A percentile compares a stretch with the other conserved stretches of the same genome.
Conservation (phyloP, 2,329 filamentous ascomycete genomes). For the Lasiodiplodia gonubiensis region DNA sequence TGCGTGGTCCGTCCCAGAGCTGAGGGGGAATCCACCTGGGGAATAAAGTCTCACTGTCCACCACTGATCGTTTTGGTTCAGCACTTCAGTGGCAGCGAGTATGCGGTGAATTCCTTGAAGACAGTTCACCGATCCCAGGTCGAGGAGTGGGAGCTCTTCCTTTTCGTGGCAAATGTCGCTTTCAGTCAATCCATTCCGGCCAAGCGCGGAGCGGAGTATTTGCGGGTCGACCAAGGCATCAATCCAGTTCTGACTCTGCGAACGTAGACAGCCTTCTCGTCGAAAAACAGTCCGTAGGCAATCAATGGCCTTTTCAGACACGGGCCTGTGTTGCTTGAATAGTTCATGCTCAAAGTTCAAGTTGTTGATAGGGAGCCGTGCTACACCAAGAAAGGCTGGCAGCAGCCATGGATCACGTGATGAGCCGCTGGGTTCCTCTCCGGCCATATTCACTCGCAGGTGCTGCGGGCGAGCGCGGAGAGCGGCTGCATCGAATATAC, state of each 20-base stretch:
- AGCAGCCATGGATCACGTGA: too few species aligned
- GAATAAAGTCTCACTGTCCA: conserved; percentile 35
- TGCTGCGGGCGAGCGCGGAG: too few species aligned
- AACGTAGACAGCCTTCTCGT: not conserved
- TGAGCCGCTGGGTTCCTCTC: too few species aligned
- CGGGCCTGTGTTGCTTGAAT: not conserved
- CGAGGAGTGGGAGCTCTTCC: conserved; percentile 25
- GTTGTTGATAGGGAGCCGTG: not conserved
- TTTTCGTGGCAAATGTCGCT: not conserved
- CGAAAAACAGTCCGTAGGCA: not conserved
- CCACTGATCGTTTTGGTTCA: conserved; percentile 36
- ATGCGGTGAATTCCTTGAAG: conserved; percentile 33
- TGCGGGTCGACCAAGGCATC: too few species aligned
- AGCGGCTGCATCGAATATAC: too few species aligned
- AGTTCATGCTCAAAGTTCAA: not conserved
- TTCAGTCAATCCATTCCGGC: not conserved
- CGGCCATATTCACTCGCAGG: too few species aligned
- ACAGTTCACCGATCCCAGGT: conserved; percentile 30
- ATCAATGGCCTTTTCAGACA: not conserved
- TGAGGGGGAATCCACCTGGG: conserved; percentile 15
- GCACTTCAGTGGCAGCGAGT: conserved; percentile 30
- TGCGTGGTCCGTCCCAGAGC: not conserved
- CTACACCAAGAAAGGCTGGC: too few species aligned
- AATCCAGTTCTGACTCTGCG: too few species aligned
- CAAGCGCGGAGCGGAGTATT: too few species aligned